Base-by-base conservation (phyloP, 495 filamentous ascomycete genomes). In the Parachaetomium inaequale region DNA sequence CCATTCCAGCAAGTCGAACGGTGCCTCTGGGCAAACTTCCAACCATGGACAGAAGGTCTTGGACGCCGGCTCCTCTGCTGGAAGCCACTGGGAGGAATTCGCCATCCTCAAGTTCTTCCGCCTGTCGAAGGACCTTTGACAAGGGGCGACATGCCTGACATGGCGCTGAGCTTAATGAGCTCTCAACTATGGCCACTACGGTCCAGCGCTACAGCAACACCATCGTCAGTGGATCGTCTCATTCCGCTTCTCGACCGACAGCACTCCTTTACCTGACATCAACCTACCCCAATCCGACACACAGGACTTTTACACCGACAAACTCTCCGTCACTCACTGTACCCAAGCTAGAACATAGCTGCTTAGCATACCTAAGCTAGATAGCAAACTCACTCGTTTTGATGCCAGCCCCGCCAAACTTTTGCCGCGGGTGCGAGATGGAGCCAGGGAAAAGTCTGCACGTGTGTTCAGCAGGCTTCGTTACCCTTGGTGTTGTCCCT, bases 11-110 rank as follows among this genome's bases (percentile, higher is more conserved):
- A 29, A 42, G 21, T 4, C 50, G 0, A 53, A 45, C 11, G 52
- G 7, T n/a, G 23, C 6, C 23, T 14, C 46, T 42, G 51, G 29
- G 1, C 17, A 15, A 15, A 15, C 31, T 10, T 29, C 12, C 7
- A 34, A 14, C 8, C 51, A 38, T 4, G 32, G n/a, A 3, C 49
- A 60, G 50, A 55, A 21, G 40, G 21, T 56, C 21, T 26, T 61
- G 17, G 56, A 43, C 7, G 17, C 34, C 25, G 43, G 21, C 10
- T 29, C 43, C 11, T 23, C 42, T 15, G 21, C 42, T 19, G 21
- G 23, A 2, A 60, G 62, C 15, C 50, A 51, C 31, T 64, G 62
- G 62, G 62, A 52, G 57, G 62, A 64, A 50, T 64, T 50, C 36
- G 51, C 55, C 15, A 40, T 64, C 8, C 32, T 55, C 17, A 64